Percentiles rank a stretch among this genome's conserved stretches.
Conservation (phyloP, 768 basidiomycete genomes). For the Thelephora ganbajun region DNA sequence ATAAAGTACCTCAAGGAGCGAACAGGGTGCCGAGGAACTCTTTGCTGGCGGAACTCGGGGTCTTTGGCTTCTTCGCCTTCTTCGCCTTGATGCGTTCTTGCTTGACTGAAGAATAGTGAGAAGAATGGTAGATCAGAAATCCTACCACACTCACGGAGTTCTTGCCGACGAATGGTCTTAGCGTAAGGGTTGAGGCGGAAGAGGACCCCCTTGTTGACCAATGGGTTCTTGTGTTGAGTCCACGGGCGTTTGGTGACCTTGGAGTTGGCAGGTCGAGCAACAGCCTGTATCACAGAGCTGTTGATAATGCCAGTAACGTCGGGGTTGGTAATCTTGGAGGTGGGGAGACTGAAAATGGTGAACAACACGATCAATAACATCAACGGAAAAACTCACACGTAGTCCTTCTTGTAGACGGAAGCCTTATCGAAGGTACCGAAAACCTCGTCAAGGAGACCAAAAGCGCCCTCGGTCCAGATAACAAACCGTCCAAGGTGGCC, state of each 20-base stretch:
- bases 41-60: slow-evolving; percentile 52
- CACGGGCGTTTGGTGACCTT: slow-evolving; percentile 86
- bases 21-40: slow-evolving; percentile 76
- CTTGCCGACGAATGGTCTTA: slow-evolving; percentile 82
- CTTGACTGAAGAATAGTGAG: slow-evolving; percentile 37
- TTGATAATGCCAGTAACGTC: slow-evolving; percentile 97
- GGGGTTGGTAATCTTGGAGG: slow-evolving; percentile 93
- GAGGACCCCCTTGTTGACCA: slow-evolving; percentile 84
- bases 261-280: slow-evolving; percentile 80
- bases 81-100: slow-evolving; percentile 58
- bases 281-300: slow-evolving; percentile 95
- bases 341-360: slow-evolving; percentile 51
- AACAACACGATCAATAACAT: background rate
- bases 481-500: slow-evolving; percentile 98
- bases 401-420: slow-evolving; percentile 81
- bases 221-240: slow-evolving; percentile 99
- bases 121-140: background rate
- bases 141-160: slow-evolving; percentile 50
- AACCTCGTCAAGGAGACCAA: slow-evolving; percentile 83
- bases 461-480: slow-evolving; percentile 97
- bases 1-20: slow-evolving; percentile 46
- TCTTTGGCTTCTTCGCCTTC: slow-evolving; percentile 49
- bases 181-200: slow-evolving; percentile 99
- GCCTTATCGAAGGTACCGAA: slow-evolving; percentile 91
- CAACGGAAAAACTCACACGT: slow-evolving; percentile 38